phyloP scores from a whole-genome alignment of 1,139 yeast genomes.

The Geotrichum restrictum region DNA sequence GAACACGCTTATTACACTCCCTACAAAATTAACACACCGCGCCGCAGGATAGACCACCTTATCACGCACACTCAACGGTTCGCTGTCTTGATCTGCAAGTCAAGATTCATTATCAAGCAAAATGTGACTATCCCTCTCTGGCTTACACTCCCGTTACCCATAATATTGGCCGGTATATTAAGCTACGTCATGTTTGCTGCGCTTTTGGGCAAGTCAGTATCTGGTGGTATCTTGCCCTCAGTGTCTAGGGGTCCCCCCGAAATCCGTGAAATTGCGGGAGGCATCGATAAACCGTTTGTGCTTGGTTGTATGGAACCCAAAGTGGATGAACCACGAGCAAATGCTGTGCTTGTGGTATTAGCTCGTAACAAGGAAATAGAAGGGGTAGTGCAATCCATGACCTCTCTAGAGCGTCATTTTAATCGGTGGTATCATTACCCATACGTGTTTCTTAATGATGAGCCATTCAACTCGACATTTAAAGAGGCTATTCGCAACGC shows the following conservation, averaged over 20 bases:
- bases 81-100: slow-evolving; percentile 1
- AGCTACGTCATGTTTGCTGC: slow-evolving; percentile 1
- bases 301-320: slow-evolving; percentile 39
- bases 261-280: slow-evolving; percentile 19
- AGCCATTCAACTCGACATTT: slow-evolving; percentile 63
- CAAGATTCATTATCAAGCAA: slow-evolving; percentile 16
- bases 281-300: slow-evolving; percentile 19
- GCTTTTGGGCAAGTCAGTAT: neutral
- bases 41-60: neutral
- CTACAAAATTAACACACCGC: neutral
- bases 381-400: slow-evolving; percentile 65
- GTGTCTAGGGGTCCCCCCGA: slow-evolving; percentile 12
- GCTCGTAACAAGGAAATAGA: slow-evolving; percentile 72
- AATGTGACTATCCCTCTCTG: slow-evolving; percentile 21
- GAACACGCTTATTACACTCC: neutral
- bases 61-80: neutral
- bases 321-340: slow-evolving; percentile 44
- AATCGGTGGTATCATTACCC: slow-evolving; percentile 90
- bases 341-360: slow-evolving; percentile 79
- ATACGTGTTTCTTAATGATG: slow-evolving; percentile 81
- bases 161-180: slow-evolving; percentile 4
- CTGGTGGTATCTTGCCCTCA: slow-evolving; percentile 13
- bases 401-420: slow-evolving; percentile 74
- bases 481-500: slow-evolving; percentile 47
- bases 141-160: slow-evolving; percentile 9